A percentile compares a stretch with the other conserved stretches of the same genome.
These are phyloP conservation scores for Coccomyxa subellipsoidea DNA, from an alignment of 163 green algal species.

Conservation along the genomic window DNA sequence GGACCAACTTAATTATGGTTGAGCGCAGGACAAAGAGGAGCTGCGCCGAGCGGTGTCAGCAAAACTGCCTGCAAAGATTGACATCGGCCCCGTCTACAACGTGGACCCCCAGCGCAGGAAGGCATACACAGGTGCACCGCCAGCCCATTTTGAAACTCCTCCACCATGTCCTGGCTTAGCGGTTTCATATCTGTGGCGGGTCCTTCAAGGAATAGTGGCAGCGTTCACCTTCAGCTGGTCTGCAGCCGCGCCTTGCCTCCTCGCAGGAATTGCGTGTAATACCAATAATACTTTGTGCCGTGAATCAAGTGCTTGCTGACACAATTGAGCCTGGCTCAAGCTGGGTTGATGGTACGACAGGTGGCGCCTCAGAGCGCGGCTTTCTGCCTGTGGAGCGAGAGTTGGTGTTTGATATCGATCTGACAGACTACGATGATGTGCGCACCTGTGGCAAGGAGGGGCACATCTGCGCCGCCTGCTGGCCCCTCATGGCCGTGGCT, in stretches of 20 bases:
- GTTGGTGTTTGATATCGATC: constrained; percentile 98
- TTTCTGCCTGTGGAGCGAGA: constrained; percentile 89
- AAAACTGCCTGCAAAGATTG: constrained; percentile 89
- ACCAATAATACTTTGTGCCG: too few relatives aligned
- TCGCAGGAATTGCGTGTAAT: too few relatives aligned
- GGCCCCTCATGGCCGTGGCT: constrained; percentile 93
- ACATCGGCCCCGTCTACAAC: constrained; percentile 97
- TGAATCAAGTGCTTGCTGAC: too few relatives aligned
- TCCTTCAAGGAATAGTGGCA: too few relatives aligned
- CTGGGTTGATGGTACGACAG: too few relatives aligned
- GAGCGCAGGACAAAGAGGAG: constrained; percentile 58
- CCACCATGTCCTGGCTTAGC: too few relatives aligned
- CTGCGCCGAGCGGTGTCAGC: constrained; percentile 60
- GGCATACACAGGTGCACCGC: constrained; percentile 60
- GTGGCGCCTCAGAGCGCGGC: background rate
- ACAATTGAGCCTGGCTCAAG: too few relatives aligned
- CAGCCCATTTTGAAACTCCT: too few relatives aligned
- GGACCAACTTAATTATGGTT: too few relatives aligned
- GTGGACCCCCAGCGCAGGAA: constrained; percentile 76
- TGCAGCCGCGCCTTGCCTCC: too few relatives aligned
- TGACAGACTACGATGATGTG: constrained; percentile 99
- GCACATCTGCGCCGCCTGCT: constrained; percentile 92
- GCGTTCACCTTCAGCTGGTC: too few relatives aligned
- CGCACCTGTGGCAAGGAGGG: constrained; percentile 87
- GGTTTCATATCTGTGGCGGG: too few relatives aligned